Conservation (phyloP, 768 basidiomycete species). For the Suillus discolor region DNA sequence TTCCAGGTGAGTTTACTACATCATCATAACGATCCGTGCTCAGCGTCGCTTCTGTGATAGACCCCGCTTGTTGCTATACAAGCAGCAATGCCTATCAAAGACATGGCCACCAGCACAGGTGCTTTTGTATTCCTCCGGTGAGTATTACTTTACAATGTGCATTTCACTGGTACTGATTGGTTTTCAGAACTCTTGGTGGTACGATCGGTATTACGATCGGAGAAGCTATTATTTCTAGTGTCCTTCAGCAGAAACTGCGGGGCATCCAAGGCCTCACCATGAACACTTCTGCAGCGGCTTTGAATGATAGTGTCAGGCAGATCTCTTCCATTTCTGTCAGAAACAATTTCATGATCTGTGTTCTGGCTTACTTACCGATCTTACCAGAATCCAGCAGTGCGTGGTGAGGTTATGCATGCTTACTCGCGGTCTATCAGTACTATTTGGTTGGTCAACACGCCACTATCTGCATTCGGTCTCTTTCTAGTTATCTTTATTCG, state of each 20-base stretch:
- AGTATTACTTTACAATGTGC: background rate
- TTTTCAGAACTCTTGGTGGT: conserved; percentile 65
- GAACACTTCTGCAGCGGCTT: conserved; percentile 43
- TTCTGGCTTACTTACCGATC: conserved; percentile 2
- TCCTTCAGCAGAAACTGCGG: conserved; percentile 28
- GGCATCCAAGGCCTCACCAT: conserved; percentile 28
- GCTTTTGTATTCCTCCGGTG: conserved; percentile 39
- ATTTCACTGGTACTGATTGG: conserved; percentile 1
- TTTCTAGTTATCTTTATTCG: conserved; percentile 37
- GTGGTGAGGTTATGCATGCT: conserved; percentile 37
- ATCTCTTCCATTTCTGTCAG: conserved; percentile 38
- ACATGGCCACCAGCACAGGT: conserved; percentile 46
- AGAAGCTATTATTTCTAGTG: conserved; percentile 68
- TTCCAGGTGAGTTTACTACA: conserved; percentile 29
- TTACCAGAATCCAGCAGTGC: conserved; percentile 31
- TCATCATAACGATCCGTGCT: background rate
- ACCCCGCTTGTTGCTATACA: conserved; percentile 40
- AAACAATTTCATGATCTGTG: background rate
- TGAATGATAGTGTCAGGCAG: conserved; percentile 48
- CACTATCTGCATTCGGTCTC: conserved; percentile 34
- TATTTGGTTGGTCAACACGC: conserved; percentile 42
- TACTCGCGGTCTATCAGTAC: conserved; percentile 38
- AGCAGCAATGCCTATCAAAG: conserved; percentile 47
- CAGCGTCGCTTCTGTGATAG: conserved; percentile 12
- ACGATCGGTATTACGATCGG: conserved; percentile 77